A percentile compares a stretch with the other conserved stretches of the same genome.
Evolutionary conservation across 2,329 filamentous ascomycete species (phyloP).

Genomic region (Metarhizium album): DNA sequence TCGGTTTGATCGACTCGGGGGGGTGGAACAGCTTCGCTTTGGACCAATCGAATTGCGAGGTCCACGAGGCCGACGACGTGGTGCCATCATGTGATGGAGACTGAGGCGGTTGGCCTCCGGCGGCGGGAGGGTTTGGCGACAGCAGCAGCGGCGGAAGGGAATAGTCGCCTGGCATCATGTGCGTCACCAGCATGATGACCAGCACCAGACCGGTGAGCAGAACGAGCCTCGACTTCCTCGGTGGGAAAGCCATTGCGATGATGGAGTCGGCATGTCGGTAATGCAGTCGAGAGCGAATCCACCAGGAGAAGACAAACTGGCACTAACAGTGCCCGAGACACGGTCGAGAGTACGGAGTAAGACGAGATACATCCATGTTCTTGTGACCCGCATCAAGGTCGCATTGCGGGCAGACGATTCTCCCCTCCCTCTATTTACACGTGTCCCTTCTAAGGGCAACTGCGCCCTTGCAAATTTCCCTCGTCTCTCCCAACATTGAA

Average conservation of each 20-base stretch:
- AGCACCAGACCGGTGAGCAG: conserved; percentile 12
- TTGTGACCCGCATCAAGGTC: not conserved
- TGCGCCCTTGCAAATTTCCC: not conserved
- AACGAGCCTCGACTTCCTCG: conserved; percentile 14
- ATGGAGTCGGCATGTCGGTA: conserved; percentile 3
- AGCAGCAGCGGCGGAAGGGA: conserved; percentile 1
- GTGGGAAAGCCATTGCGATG: conserved; percentile 14
- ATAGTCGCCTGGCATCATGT: conserved; percentile 10
- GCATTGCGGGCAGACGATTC: not conserved
- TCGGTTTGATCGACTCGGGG: conserved; percentile 19
- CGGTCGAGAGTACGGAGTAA: too few species aligned
- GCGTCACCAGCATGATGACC: conserved; percentile 13
- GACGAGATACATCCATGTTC: not conserved
- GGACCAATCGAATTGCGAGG: conserved; percentile 25
- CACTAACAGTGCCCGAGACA: too few species aligned
- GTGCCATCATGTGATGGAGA: not conserved
- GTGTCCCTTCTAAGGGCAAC: not conserved
- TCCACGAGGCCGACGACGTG: conserved; percentile 7
- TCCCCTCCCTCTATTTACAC: not conserved
- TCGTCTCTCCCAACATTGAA: not conserved
- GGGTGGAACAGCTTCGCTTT: conserved; percentile 16
- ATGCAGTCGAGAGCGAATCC: not conserved
- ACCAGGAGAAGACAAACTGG: too few species aligned
- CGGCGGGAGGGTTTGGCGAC: not conserved
- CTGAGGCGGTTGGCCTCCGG: not conserved